Evolutionary conservation across 2,329 filamentous ascomycete genomes (phyloP).

Genomic region (Trichoderma brevicompactum): DNA sequence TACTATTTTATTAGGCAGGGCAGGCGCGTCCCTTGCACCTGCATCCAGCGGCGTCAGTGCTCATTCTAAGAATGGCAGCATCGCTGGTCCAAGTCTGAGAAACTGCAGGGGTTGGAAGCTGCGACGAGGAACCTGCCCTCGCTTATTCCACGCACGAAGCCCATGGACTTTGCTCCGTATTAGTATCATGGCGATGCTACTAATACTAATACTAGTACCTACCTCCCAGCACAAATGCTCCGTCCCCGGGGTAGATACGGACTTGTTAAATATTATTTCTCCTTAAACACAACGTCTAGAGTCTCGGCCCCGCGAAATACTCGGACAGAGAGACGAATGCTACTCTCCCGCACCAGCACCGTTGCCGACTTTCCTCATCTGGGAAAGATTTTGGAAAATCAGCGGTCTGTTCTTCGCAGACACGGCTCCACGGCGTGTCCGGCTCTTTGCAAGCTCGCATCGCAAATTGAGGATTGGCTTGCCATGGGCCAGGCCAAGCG

Average conservation of each 20-base stretch:
- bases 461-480: conserved; percentile 20
- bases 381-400: background rate
- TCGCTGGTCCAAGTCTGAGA: background rate
- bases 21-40: background rate
- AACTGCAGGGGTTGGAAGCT: conserved; percentile 12
- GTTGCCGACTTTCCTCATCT: conserved; percentile 19
- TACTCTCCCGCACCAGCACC: background rate
- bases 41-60: background rate
- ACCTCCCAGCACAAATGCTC: too few species aligned
- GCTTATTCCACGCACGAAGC: background rate
- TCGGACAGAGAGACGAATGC: background rate
- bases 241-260: background rate
- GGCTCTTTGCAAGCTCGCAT: conserved; percentile 8
- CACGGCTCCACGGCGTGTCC: conserved; percentile 10
- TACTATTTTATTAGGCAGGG: background rate
- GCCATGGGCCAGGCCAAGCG: conserved; percentile 22
- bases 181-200: background rate
- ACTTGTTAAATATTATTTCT: background rate
- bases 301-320: background rate
- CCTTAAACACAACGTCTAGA: background rate
- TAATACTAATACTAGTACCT: too few species aligned
- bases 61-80: conserved; percentile 14
- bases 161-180: background rate
- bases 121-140: background rate
- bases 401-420: background rate